Evolutionary conservation across 768 basidiomycete species (phyloP), one percentile per base, ranked within the genome.

Genomic region (Rubroboletus satanas): DNA sequence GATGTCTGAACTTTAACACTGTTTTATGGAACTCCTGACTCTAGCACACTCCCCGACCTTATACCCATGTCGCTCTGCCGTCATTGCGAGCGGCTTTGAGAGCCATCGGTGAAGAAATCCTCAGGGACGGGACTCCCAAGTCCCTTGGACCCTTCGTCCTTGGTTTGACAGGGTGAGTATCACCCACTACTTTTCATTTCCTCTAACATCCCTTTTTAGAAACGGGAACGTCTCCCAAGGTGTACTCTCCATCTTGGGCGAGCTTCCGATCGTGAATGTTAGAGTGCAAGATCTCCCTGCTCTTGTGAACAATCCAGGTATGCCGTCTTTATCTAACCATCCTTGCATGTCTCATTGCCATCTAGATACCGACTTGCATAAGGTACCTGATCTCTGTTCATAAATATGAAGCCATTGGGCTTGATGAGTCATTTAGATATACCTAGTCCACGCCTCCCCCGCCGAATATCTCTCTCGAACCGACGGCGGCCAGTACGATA

Each of bases 171-270:
- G 93, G 93, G 90, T 64, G 12, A 18, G 44, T 60, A 0, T 31
- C 37, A 15, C 8, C 6, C 6, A 5, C 17, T 18, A 21, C 36
- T 38, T 23, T 54, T 50, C n/a, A 10, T 9, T 38, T 48, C 1
- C 45, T 32, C 33, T 33, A 51, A 10, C 47, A 31, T 38, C 51
- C 29, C 44, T 31, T 49, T 26, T 14, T 50, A 93, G 92, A 11
- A 81, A 75, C 3, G 94, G 94, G 12, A 90, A 93, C 50, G 94
- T 97, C 0, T 79, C 92, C 0, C 74, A 84, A 58, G 94, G 94
- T 8, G 84, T 83, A 28, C 74, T 90, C 11, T 84, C 83, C 10
- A 87, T 91, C 56, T 71, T 96, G 5, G 59, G 75, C 0, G 86
- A 91, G 55, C 76, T 96, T 4, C 90, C 90, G 0, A 79, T 88